A percentile compares a stretch with the other conserved stretches of the same genome.
Evolutionary conservation across 1,139 yeast species (phyloP).

Genomic region (Pichia inconspicua): DNA sequence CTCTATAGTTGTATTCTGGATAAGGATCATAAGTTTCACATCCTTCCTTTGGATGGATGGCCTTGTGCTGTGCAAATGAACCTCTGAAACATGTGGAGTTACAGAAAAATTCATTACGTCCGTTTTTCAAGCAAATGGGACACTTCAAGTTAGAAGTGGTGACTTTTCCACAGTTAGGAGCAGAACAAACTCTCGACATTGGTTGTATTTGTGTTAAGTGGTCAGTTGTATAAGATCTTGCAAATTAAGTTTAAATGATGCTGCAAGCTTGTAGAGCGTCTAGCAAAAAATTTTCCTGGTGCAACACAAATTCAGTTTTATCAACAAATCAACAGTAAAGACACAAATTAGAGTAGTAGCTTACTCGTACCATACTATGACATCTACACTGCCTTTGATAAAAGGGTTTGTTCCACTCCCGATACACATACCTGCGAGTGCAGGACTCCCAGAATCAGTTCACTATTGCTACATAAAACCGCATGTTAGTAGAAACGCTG

Average conservation of each 20-base stretch:
- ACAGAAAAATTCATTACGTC: constrained; percentile 61
- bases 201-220: not conserved
- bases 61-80: constrained; percentile 56
- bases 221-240: too few species aligned
- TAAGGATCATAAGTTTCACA: constrained; percentile 70
- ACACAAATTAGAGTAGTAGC: not conserved
- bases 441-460: constrained; percentile 27
- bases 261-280: not conserved
- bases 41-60: constrained; percentile 41
- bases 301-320: too few species aligned
- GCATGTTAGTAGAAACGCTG: constrained; percentile 38
- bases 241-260: not conserved
- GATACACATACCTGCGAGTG: constrained; percentile 32
- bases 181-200: constrained; percentile 40
- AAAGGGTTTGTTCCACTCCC: constrained; percentile 52
- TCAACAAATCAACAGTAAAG: too few species aligned
- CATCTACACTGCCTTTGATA: constrained; percentile 21
- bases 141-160: constrained; percentile 76
- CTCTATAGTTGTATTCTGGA: constrained; percentile 68
- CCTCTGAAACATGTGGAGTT: constrained; percentile 77
- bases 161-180: constrained; percentile 76
- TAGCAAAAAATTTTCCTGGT: not conserved
- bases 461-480: constrained; percentile 53
- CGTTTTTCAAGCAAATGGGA: constrained; percentile 81
- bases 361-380: not conserved